Evolutionary conservation across 2,329 filamentous ascomycete genomes (phyloP), one percentile per base, ranked within the genome.

Genomic region (Botrytis deweyae): DNA sequence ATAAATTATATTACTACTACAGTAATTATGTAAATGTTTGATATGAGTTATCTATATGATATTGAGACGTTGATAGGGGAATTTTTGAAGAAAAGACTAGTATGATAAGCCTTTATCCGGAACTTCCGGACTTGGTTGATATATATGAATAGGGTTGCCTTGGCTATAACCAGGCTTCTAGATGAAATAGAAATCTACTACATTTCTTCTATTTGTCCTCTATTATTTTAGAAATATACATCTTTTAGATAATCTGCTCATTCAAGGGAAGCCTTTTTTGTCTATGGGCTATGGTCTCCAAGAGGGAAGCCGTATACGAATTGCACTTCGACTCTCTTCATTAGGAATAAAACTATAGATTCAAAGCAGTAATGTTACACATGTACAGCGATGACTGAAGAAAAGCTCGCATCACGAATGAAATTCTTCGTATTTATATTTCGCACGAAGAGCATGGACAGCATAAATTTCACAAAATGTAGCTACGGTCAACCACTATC

Each of bases 151-250:
- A 18, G 14, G 6, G 14, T 18, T 55, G 1, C 6, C 52, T 58
- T n/a, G 52, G 52, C 6, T 8, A 4, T 18, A 2, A 3, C 2
- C 4, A 38, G 3, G 4, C 6, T n/a, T 62, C 12, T 4, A 1
- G 1, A 18, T 38, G 3, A 40, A 38, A 40, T 25, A 18, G 22
- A 25, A 6, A 40, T n/a, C 0, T 7, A 29, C 5, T 25, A 25
- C 25, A 5, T 8, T 55, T 55, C 0, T 25, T 52, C 9, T 52
- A 0, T 3, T 52, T 52, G 10, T 52, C 6, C 2, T 12, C 25
- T 2, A 52, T 4, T 25, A 14, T 8, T 14, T 10, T 2, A 25
- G 22, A 52, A 4, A 52, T 25, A 22, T 4, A 25, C 12, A 49
- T 9, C 9, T 12, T 52, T 25, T 12, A 25, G 22, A 25, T 10